Evolutionary conservation across 495 filamentous ascomycete genomes (phyloP).

Genomic region (Cercophora newfieldiana): DNA sequence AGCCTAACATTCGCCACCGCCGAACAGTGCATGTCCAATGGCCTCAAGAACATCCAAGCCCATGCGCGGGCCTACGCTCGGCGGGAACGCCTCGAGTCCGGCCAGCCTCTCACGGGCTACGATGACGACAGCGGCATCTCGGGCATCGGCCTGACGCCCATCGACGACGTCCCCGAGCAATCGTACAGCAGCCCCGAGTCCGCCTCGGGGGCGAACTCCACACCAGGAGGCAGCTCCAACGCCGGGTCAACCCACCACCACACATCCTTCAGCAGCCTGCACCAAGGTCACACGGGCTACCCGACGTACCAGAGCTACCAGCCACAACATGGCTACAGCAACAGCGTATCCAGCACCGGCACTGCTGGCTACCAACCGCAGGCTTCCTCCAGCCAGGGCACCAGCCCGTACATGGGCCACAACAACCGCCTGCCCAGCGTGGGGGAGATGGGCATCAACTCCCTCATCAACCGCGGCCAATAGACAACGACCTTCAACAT

Average conservation of each 20-base stretch:
- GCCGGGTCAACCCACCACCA: slow-evolving; percentile 11
- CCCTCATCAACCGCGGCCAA: slow-evolving; percentile 52
- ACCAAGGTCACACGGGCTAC: slow-evolving; percentile 29
- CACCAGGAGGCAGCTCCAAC: slow-evolving; percentile 31
- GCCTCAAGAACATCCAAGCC: slow-evolving; percentile 58
- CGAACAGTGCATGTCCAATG: slow-evolving; percentile 56
- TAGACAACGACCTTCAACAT: slow-evolving; percentile 20
- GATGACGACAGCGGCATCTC: slow-evolving; percentile 53
- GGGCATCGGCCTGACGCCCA: slow-evolving; percentile 50
- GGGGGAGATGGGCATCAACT: slow-evolving; percentile 56
- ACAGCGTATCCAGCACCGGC: slow-evolving; percentile 41
- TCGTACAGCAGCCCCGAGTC: slow-evolving; percentile 51
- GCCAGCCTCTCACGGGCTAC: slow-evolving; percentile 42
- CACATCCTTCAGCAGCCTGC: slow-evolving; percentile 25
- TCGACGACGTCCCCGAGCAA: slow-evolving; percentile 48
- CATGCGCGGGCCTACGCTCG: slow-evolving; percentile 52
- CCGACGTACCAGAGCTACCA: slow-evolving; percentile 19
- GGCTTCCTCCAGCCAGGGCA: slow-evolving; percentile 34
- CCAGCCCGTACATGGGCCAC: slow-evolving; percentile 49
- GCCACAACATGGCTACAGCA: slow-evolving; percentile 44
- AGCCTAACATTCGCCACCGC: slow-evolving; percentile 7
- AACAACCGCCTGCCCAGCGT: slow-evolving; percentile 51
- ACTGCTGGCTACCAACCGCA: slow-evolving; percentile 27
- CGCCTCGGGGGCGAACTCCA: slow-evolving; percentile 34
- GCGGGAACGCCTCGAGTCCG: slow-evolving; percentile 51